Conservation (phyloP, 2,329 filamentous ascomycete genomes). For the Harringtonia lauricola region DNA sequence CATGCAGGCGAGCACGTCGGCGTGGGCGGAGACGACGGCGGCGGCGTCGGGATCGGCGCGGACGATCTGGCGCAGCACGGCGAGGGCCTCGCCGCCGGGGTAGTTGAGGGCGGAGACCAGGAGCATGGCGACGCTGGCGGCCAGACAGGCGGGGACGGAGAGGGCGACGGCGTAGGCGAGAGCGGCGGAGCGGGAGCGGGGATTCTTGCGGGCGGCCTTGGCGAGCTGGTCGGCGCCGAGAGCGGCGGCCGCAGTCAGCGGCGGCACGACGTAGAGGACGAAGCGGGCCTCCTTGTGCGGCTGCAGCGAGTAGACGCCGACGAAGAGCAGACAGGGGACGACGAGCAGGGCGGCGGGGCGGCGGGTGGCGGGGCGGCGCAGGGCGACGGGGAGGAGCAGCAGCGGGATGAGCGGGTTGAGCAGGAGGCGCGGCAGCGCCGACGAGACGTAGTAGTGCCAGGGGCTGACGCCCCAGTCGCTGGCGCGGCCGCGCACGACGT, state of each 20-base stretch:
- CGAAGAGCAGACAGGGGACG: conserved; percentile 59
- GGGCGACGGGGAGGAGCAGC: conserved; percentile 41
- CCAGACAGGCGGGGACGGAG: conserved; percentile 50
- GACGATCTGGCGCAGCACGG: conserved; percentile 33
- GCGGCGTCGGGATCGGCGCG: conserved; percentile 14
- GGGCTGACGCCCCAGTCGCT: conserved; percentile 81
- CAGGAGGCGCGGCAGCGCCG: conserved; percentile 70
- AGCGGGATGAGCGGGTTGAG: conserved; percentile 55
- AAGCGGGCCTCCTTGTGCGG: conserved; percentile 97
- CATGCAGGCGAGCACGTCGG: conserved; percentile 59
- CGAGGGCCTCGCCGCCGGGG: conserved; percentile 74
- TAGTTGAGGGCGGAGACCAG: conserved; percentile 83
- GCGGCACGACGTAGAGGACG: conserved; percentile 77
- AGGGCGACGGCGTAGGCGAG: conserved; percentile 42
- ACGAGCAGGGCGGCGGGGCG: conserved; percentile 37
- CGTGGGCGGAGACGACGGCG: conserved; percentile 37
- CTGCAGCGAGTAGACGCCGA: conserved; percentile 72
- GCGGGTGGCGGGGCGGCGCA: conserved; percentile 34
- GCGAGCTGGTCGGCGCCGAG: conserved; percentile 63
- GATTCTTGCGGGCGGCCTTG: conserved; percentile 22
- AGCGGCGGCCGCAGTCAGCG: conserved; percentile 67
- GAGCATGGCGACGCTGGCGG: conserved; percentile 55
- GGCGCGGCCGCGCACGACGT: conserved; percentile 73
- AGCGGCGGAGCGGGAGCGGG: conserved; percentile 25
- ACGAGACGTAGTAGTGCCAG: conserved; percentile 77